These are phyloP conservation scores for Backusella macrospora DNA, from an alignment of 192 early-diverging fungal genomes.

Conservation along the genomic window DNA sequence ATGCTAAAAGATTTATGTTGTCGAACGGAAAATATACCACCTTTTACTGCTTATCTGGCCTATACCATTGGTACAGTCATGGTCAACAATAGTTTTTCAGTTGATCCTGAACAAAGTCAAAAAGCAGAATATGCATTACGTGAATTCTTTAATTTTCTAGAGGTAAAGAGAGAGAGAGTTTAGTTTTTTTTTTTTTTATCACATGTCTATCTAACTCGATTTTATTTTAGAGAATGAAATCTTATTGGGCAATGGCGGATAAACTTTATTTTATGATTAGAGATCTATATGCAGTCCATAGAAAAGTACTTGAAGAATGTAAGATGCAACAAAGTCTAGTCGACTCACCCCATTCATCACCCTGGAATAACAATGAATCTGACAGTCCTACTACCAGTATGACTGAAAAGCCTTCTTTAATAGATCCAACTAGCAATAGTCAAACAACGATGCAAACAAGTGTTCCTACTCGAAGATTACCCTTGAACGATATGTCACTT, in stretches of 20 bases:
- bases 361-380: not conserved
- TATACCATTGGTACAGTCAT: slow-evolving; percentile 55
- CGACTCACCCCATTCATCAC: not conserved
- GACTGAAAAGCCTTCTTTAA: too few species aligned
- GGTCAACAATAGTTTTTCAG: slow-evolving; percentile 49
- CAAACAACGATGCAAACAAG: too few species aligned
- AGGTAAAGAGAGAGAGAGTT: too few species aligned
- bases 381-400: not conserved
- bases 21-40: slow-evolving; percentile 37
- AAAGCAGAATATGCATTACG: slow-evolving; percentile 45
- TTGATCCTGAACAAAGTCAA: slow-evolving; percentile 36
- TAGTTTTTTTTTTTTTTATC: too few species aligned
- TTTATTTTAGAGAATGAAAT: slow-evolving; percentile 47
- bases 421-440: too few species aligned
- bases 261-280: slow-evolving; percentile 54
- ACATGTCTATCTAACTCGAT: too few species aligned
- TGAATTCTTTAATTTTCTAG: slow-evolving; percentile 36
- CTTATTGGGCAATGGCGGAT: slow-evolving; percentile 54
- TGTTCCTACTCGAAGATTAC: not conserved
- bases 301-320: not conserved
- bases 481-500: not conserved
- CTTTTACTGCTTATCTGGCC: slow-evolving; percentile 48
- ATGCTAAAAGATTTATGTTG: slow-evolving; percentile 43
- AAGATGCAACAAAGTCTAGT: not conserved
- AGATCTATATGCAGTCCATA: slow-evolving; percentile 43